Percentiles rank a stretch among this genome's conserved stretches.
Conservation (phyloP, 176 grass and related monocot species). For the Juncus inflexus region DNA sequence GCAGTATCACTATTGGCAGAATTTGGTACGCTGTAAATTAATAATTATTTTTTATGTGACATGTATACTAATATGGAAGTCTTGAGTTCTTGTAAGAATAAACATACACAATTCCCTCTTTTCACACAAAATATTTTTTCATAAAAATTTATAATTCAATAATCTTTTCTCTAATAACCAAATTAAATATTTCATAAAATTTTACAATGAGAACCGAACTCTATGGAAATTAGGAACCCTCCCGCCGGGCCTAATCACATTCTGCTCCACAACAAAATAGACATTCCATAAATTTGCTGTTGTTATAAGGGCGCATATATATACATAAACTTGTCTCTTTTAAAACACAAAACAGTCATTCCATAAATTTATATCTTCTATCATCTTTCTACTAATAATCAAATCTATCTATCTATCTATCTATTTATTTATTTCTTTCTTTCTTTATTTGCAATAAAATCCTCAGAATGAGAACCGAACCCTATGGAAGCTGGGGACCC, state of each 20-base stretch:
- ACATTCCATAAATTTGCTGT: too few relatives aligned
- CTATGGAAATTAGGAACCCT: background rate
- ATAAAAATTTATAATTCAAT: background rate
- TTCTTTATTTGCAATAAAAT: slow-evolving; percentile 13
- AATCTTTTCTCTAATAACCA: background rate
- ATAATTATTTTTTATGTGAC: too few relatives aligned
- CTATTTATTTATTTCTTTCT: background rate
- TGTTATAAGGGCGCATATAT: too few relatives aligned
- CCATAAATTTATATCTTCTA: background rate
- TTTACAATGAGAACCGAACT: background rate
- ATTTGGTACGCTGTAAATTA: slow-evolving; percentile 40
- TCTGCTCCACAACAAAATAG: too few relatives aligned
- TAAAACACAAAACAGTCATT: background rate
- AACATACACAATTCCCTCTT: background rate
- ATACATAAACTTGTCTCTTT: background rate
- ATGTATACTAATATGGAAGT: slow-evolving; percentile 3
- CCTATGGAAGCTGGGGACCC: slow-evolving; percentile 88
- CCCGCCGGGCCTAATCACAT: too few relatives aligned
- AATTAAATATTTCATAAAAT: background rate
- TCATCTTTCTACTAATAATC: background rate
- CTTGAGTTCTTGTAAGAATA: background rate
- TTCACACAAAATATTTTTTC: background rate
- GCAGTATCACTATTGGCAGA: slow-evolving; percentile 99
- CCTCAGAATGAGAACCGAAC: slow-evolving; percentile 86
- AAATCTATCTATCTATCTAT: background rate